Conservation (phyloP, 176 grass and related monocot species). For the Dactylis glomerata region DNA sequence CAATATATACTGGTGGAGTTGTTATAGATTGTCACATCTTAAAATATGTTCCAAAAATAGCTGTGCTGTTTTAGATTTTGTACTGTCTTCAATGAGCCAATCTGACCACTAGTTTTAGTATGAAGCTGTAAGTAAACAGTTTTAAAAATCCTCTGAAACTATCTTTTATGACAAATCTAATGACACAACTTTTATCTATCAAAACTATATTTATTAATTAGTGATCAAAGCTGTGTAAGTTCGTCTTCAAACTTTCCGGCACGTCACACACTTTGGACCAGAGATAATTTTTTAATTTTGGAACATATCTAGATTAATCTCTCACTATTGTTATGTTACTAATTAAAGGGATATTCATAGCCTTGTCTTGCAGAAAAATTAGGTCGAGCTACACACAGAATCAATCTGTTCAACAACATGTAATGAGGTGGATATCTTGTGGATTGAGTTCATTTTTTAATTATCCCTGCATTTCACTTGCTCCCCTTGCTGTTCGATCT, state of each 20-base stretch:
- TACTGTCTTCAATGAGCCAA: not conserved
- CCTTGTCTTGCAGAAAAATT: conserved; percentile 30
- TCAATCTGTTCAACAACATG: not conserved
- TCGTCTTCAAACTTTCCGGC: not conserved
- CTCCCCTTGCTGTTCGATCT: conserved; percentile 31
- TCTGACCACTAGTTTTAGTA: not conserved
- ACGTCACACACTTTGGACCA: not conserved
- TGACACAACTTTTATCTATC: not conserved
- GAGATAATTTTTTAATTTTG: not conserved
- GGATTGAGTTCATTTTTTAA: conserved; percentile 28
- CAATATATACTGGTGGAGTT: conserved; percentile 29
- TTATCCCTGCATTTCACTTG: conserved; percentile 48
- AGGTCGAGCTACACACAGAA: conserved; percentile 19
- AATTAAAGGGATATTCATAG: not conserved
- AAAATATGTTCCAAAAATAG: not conserved
- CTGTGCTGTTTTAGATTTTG: not conserved
- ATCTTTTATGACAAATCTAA: not conserved
- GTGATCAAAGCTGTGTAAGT: not conserved
- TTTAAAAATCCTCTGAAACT: not conserved
- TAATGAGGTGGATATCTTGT: conserved; percentile 33
- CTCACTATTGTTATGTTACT: not conserved
- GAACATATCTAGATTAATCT: conserved; percentile 6
- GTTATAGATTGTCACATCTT: conserved; percentile 16
- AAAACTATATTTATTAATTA: not conserved
- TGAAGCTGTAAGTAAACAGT: not conserved